These are phyloP conservation scores for Cercospora sp. DNA, from an alignment of 2,329 filamentous ascomycete species.

Conservation along the genomic window DNA sequence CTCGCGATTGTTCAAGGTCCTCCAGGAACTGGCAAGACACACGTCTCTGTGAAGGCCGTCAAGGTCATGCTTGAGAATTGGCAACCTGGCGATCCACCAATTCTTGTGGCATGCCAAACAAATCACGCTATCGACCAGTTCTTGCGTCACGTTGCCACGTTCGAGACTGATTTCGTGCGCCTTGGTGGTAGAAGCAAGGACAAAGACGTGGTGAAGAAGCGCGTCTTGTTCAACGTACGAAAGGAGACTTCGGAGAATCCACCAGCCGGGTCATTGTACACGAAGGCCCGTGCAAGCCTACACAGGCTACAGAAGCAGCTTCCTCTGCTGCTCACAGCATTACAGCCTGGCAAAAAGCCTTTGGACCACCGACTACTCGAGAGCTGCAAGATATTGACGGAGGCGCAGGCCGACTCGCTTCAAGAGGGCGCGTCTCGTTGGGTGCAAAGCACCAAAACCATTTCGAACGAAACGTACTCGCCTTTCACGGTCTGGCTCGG, in stretches of 20 bases:
- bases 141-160: constrained; percentile 61
- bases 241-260: constrained; percentile 35
- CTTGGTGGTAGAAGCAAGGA: constrained; percentile 71
- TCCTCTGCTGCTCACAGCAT: constrained; percentile 44
- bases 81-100: constrained; percentile 58
- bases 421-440: constrained; percentile 47
- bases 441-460: constrained; percentile 34
- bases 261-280: constrained; percentile 45
- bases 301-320: constrained; percentile 47
- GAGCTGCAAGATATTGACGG: constrained; percentile 59
- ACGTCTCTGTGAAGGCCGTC: constrained; percentile 72
- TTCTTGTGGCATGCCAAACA: constrained; percentile 81
- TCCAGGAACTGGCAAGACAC: constrained; percentile 76
- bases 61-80: constrained; percentile 64
- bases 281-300: constrained; percentile 45
- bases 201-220: constrained; percentile 59
- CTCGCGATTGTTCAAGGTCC: constrained; percentile 81
- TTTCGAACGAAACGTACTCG: constrained; percentile 28
- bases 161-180: constrained; percentile 64
- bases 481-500: constrained; percentile 60
- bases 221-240: constrained; percentile 66
- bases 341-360: constrained; percentile 46
- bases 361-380: constrained; percentile 58
- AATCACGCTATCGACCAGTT: constrained; percentile 90
- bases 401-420: constrained; percentile 64